Percentiles rank a stretch among this genome's conserved stretches.
phyloP scores from a whole-genome alignment of 495 filamentous ascomycete species.

The Neurospora intermedia region DNA sequence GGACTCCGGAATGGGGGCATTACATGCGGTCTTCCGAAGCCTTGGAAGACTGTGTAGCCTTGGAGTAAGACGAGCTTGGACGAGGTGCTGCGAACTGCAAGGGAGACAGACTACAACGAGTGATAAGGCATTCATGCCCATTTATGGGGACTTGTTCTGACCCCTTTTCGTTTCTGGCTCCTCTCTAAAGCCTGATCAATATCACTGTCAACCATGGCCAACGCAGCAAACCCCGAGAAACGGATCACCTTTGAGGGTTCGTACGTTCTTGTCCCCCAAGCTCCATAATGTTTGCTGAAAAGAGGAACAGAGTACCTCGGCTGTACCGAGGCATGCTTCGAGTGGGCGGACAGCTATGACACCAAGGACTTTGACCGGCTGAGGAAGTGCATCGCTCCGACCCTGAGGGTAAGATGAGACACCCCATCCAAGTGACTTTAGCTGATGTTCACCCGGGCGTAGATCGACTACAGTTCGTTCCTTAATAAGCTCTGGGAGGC shows the following conservation, averaged over 20 bases:
- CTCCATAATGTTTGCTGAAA: slow-evolving; percentile 1
- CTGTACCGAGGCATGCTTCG: slow-evolving; percentile 43
- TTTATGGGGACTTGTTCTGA: not conserved
- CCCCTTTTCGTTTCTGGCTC: not conserved
- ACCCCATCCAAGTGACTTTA: not conserved
- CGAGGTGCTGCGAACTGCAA: not conserved
- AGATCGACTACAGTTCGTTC: slow-evolving; percentile 68
- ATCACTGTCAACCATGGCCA: slow-evolving; percentile 13
- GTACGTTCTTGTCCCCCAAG: not conserved
- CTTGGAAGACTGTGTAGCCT: not conserved
- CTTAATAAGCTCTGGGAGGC: slow-evolving; percentile 59
- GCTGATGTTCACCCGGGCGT: not conserved
- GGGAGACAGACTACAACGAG: not conserved
- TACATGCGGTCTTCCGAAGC: slow-evolving; percentile 1
- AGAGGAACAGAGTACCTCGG: slow-evolving; percentile 39
- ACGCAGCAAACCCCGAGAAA: slow-evolving; percentile 6
- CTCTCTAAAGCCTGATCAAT: not conserved
- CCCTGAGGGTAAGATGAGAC: slow-evolving; percentile 38
- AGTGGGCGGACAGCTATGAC: slow-evolving; percentile 81
- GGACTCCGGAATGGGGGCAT: slow-evolving; percentile 9
- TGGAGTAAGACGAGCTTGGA: not conserved
- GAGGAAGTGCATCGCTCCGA: slow-evolving; percentile 59
- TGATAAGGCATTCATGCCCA: not conserved
- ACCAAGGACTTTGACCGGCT: slow-evolving; percentile 71
- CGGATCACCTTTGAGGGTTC: slow-evolving; percentile 23